Base-by-base conservation (phyloP, 2,329 filamentous ascomycete species). In the Alternaria gaisen region DNA sequence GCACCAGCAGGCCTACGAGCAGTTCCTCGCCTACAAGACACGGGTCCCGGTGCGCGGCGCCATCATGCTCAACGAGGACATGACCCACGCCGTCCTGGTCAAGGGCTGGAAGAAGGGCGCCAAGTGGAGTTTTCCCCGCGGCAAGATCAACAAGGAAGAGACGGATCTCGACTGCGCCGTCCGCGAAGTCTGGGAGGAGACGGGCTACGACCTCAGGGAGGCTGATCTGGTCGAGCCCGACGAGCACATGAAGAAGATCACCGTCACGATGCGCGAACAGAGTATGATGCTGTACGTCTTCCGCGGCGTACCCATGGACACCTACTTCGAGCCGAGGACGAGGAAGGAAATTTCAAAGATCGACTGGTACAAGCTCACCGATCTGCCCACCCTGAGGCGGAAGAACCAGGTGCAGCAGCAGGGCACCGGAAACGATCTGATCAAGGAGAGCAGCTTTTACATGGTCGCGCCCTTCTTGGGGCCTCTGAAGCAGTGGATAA, bases 81-180 rank as follows among this genome's bases (percentile, higher is more conserved):
- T 99, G 94, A 94, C 98, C 73, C 90, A 93, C 53, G 92, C 93
- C 0, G 88, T 99, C 14, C 84, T 99, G 43, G 96, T 99, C 61
- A 96, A 97, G 76, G 96, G 95, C 16, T 99, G 94, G 93, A 99
- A 98, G 83, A 98, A 97, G 78, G 90, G 91, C 34, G 91, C 94
- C 12, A 94, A 91, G 75, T 99, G 95, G 95, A 97, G 93, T 77
- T 99, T 99, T 60, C 95, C 95, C 0, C 84, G 94, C 52, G 96
- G 95, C 40, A 99, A 99, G 82, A 98, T 99, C 81, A 97, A 97
- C 83, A 97, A 97, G 80, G 92, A 97, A 72, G 95, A 99, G 79
- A 89, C 92, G 61, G 94, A 99, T 73, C 80, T 98, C 57, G 93
- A 95, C 75, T 99, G 96, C 78, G 95, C 96, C 24, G 86, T 97